Evolutionary conservation across 805 yeast genomes (phyloP), one percentile per base, ranked within the genome.

Genomic region (Kazachstania psychrophila): DNA sequence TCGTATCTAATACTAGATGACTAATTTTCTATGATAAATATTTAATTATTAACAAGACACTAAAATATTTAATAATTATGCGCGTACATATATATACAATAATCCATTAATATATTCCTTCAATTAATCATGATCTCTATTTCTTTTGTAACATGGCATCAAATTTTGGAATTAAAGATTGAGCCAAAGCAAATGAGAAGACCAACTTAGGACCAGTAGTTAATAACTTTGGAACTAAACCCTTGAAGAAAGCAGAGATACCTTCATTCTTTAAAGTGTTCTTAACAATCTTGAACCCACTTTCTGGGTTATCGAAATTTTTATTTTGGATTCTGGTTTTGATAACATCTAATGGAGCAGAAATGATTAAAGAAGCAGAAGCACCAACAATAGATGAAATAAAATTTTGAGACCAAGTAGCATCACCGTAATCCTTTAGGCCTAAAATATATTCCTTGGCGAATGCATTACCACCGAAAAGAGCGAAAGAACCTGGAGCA

Each of bases 121-220:
- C n/a, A n/a, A n/a, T n/a, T n/a, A n/a, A n/a, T 28, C 6, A 16
- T 28, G 16, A 28, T 23, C 12, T 28, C 24, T 26, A 37, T 33
- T 41, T 36, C 31, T 30, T 23, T 39, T 36, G 34, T 46, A 85
- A 61, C 40, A 80, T 48, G 49, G 76, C 76, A 62, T 92, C 98
- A 53, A 88, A 87, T 42, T 94, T 94, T 42, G 98, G 98, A 50
- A 92, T 92, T 68, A 92, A 75, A 28, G 95, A 73, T 69, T 89
- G 98, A 30, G 98, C 98, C 61, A 89, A 68, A 8, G 98, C 98
- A 58, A 89, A 89, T n/a, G 95, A 85, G 62, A 92, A 92, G 37
- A 92, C 98, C 54, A 92, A 75, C 69, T 92, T 92, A 38, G 98
- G 98, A 49, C 98, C 98, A 24, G 98, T 88, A 33, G 98, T 92